phyloP scores from a whole-genome alignment of 495 filamentous ascomycete species.

The Penicillium argentinense region DNA sequence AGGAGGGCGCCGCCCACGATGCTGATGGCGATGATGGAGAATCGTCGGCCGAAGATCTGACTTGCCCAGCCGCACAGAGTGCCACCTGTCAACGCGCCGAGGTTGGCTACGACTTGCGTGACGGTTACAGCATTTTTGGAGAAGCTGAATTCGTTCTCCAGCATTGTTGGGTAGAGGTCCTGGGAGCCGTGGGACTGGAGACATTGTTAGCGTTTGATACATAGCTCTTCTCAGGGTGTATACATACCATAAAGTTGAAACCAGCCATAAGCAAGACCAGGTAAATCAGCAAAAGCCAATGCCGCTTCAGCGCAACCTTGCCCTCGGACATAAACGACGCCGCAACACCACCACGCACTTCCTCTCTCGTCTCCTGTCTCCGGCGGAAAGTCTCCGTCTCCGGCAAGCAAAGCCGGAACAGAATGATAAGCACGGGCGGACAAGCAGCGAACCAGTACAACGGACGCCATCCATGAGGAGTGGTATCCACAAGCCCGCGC shows the following conservation, averaged over 20 bases:
- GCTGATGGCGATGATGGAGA: slow-evolving; percentile 75
- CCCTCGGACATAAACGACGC: slow-evolving; percentile 72
- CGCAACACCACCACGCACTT: slow-evolving; percentile 42
- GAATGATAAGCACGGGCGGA: slow-evolving; percentile 77
- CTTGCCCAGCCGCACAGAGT: slow-evolving; percentile 73
- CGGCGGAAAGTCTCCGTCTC: slow-evolving; percentile 71
- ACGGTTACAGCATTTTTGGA: slow-evolving; percentile 69
- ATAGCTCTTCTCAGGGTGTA: background rate
- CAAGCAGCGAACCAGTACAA: slow-evolving; percentile 85
- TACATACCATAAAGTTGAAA: slow-evolving; percentile 80
- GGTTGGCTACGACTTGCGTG: slow-evolving; percentile 81
- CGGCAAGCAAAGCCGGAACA: slow-evolving; percentile 72
- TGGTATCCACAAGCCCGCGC: slow-evolving; percentile 68
- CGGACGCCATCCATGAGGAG: slow-evolving; percentile 73
- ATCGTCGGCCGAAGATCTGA: slow-evolving; percentile 79
- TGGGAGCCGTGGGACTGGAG: slow-evolving; percentile 76
- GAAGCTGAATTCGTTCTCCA: slow-evolving; percentile 76
- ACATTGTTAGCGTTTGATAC: background rate
- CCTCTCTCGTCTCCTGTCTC: slow-evolving; percentile 58
- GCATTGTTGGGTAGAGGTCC: slow-evolving; percentile 86
- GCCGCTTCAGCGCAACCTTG: slow-evolving; percentile 69
- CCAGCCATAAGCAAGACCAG: slow-evolving; percentile 84
- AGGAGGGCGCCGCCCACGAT: slow-evolving; percentile 76
- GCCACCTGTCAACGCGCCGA: slow-evolving; percentile 79
- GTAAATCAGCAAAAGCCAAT: slow-evolving; percentile 80